Evolutionary conservation across 106 monocot species (phyloP).

Genomic region (Posidonia australis): DNA sequence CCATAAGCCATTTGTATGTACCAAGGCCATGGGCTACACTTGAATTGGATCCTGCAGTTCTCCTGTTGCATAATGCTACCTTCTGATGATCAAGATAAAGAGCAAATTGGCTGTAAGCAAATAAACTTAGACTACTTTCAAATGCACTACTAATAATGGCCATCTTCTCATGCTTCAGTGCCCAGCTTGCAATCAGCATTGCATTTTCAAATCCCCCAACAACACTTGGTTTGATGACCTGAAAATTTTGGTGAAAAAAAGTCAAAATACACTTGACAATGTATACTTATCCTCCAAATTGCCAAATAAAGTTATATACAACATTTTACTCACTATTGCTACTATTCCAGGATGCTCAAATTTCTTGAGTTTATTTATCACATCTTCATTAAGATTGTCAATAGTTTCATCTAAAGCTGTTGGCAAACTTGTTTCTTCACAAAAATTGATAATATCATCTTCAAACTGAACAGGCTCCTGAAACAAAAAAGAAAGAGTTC

Average conservation of each 20-base stretch:
- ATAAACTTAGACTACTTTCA: constrained; percentile 80
- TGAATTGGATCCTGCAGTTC: constrained; percentile 25
- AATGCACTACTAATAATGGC: constrained; percentile 76
- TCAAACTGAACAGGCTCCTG: constrained; percentile 83
- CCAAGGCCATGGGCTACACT: constrained; percentile 73
- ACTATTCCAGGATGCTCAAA: constrained; percentile 71
- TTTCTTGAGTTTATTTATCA: constrained; percentile 33
- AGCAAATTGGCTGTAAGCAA: constrained; percentile 59
- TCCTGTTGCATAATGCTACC: constrained; percentile 21
- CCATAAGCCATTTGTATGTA: constrained; percentile 86
- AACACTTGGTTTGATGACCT: constrained; percentile 89
- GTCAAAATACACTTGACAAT: background rate
- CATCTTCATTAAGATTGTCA: constrained; percentile 44
- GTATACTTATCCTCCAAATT: background rate
- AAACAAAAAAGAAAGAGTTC: constrained; percentile 2
- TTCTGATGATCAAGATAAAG: constrained; percentile 45
- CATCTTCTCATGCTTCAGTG: constrained; percentile 68
- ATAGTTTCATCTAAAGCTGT: constrained; percentile 87
- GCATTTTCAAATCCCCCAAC: constrained; percentile 88
- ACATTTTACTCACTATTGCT: constrained; percentile 64
- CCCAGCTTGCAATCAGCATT: constrained; percentile 71
- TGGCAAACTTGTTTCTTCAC: constrained; percentile 69
- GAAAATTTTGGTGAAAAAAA: constrained; percentile 12
- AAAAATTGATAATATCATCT: constrained; percentile 77
- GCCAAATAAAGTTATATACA: background rate